Percentiles rank a stretch among this genome's conserved stretches.
phyloP scores from a whole-genome alignment of 2,329 filamentous ascomycete species.

The Fusarium phyllophilum region DNA sequence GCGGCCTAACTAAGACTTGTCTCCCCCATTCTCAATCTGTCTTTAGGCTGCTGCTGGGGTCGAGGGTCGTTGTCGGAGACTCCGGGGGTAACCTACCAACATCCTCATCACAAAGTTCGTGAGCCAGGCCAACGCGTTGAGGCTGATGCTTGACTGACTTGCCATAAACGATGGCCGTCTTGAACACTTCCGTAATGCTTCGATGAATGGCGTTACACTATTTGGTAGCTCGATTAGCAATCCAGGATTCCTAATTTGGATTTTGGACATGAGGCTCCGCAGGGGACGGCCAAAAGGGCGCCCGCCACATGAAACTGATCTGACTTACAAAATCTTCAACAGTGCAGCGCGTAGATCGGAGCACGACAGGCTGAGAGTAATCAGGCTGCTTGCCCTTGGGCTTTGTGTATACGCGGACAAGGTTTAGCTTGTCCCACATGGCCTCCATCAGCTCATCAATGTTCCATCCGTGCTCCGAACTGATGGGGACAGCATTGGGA shows the following conservation, averaged over 20 bases:
- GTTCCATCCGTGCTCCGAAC: conserved; percentile 98
- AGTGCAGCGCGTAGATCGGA: conserved; percentile 83
- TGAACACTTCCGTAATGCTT: conserved; percentile 95
- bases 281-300: neutral
- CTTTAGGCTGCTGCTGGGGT: conserved; percentile 20
- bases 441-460: conserved; percentile 94
- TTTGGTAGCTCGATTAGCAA: conserved; percentile 51
- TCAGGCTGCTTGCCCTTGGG: conserved; percentile 95
- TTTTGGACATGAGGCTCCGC: conserved; percentile 16
- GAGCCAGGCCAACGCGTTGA: conserved; percentile 88
- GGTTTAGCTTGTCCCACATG: conserved; percentile 97
- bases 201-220: conserved; percentile 98
- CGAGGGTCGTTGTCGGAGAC: conserved; percentile 12
- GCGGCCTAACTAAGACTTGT: conserved; percentile 24
- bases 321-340: conserved; percentile 94
- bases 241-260: conserved; percentile 18
- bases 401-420: conserved; percentile 96
- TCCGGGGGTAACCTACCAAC: conserved; percentile 74
- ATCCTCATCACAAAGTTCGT: conserved; percentile 96
- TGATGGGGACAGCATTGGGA: conserved; percentile 96
- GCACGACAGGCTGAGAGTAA: conserved; percentile 89
- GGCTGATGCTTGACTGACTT: conserved; percentile 99
- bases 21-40: conserved; percentile 12
- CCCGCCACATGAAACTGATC: conserved; percentile 1
- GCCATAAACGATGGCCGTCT: conserved; percentile 93